Percentiles rank a stretch among this genome's conserved stretches.
Conservation (phyloP, 2,329 filamentous ascomycete genomes). For the Magnaporthales sp. region DNA sequence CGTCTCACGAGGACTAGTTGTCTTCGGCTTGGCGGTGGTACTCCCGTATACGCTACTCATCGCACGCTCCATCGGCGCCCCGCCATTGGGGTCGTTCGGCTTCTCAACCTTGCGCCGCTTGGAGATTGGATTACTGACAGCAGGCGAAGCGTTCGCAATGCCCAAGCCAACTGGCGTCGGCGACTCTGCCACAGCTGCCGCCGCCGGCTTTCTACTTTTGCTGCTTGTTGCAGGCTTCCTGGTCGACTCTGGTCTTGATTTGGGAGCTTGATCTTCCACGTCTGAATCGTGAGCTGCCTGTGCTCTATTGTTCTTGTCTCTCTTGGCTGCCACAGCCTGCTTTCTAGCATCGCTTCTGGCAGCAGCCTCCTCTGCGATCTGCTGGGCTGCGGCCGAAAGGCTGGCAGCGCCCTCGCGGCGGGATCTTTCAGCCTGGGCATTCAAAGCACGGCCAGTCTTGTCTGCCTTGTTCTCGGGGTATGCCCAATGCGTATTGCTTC, state of each 20-base stretch:
- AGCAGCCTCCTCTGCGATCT: slow-evolving; percentile 75
- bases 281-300: slow-evolving; percentile 55
- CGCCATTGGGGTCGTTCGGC: slow-evolving; percentile 36
- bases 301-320: slow-evolving; percentile 53
- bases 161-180: slow-evolving; percentile 47
- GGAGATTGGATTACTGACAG: slow-evolving; percentile 43
- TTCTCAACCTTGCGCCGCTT: slow-evolving; percentile 83
- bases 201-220: slow-evolving; percentile 54
- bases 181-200: slow-evolving; percentile 21
- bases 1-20: slow-evolving; percentile 59
- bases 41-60: slow-evolving; percentile 48
- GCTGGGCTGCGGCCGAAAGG: slow-evolving; percentile 67
- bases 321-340: slow-evolving; percentile 67
- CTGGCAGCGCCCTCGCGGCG: slow-evolving; percentile 70
- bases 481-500: slow-evolving; percentile 89
- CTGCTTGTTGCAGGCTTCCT: slow-evolving; percentile 56
- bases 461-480: slow-evolving; percentile 62
- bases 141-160: slow-evolving; percentile 46
- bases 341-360: slow-evolving; percentile 78
- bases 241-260: slow-evolving; percentile 34
- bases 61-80: slow-evolving; percentile 56
- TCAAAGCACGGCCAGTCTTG: slow-evolving; percentile 51
- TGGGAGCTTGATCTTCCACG: slow-evolving; percentile 57
- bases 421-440: slow-evolving; percentile 60
- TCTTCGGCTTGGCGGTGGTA: slow-evolving; percentile 46